These are phyloP conservation scores for Obelidium mucronatum DNA, from an alignment of 192 early-diverging fungal species.

Conservation along the genomic window DNA sequence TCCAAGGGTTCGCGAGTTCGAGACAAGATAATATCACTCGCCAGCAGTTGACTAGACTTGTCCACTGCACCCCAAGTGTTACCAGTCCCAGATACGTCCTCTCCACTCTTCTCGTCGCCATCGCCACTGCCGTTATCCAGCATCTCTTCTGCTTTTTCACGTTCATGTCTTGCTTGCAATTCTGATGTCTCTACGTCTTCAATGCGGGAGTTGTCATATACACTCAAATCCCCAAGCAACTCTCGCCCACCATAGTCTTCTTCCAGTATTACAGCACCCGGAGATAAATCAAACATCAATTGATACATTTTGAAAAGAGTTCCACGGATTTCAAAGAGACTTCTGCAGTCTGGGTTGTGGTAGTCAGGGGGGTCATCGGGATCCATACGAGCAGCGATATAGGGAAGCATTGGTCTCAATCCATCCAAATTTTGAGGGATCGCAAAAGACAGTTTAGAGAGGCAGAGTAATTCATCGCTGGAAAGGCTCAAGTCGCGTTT, in stretches of 20 bases:
- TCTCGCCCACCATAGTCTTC: not conserved
- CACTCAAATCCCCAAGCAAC: not conserved
- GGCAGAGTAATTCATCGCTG: slow-evolving; percentile 14
- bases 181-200: not conserved
- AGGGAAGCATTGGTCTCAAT: slow-evolving; percentile 8
- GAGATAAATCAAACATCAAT: not conserved
- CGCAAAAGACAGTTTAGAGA: not conserved
- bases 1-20: not conserved
- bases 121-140: not conserved
- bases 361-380: not conserved
- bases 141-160: not conserved
- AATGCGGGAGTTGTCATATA: slow-evolving; percentile 4
- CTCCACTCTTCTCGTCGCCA: not conserved
- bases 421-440: slow-evolving; percentile 4
- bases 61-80: not conserved
- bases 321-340: not conserved
- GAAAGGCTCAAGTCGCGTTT: slow-evolving; percentile 8
- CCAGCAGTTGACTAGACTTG: not conserved
- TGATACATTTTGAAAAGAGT: not conserved
- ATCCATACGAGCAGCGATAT: slow-evolving; percentile 12
- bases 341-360: not conserved
- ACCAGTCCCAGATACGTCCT: not conserved
- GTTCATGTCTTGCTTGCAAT: not conserved
- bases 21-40: not conserved
- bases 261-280: not conserved